A percentile compares a stretch with the other conserved stretches of the same genome.
These are phyloP conservation scores for Tolypocladium nubicola DNA, from an alignment of 2,329 filamentous ascomycete genomes.

Conservation along the genomic window DNA sequence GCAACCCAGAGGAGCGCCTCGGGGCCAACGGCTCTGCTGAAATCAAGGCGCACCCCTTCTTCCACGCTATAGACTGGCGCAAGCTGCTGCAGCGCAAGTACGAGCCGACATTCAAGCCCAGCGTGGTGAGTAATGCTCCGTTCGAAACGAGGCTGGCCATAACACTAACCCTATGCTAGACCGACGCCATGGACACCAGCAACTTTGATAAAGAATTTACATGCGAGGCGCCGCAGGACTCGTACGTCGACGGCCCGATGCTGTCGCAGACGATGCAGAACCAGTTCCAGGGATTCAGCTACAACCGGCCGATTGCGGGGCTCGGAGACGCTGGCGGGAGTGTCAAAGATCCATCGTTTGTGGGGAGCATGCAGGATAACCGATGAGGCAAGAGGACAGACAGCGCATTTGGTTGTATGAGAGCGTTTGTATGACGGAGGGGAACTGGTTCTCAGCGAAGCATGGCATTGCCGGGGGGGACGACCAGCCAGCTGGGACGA, in stretches of 20 bases:
- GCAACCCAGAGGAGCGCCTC: slow-evolving; percentile 79
- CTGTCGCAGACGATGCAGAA: slow-evolving; percentile 95
- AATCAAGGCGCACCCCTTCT: slow-evolving; percentile 98
- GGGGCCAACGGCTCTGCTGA: slow-evolving; percentile 91
- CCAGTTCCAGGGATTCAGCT: slow-evolving; percentile 93
- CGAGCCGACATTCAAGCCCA: slow-evolving; percentile 95
- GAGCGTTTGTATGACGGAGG: not conserved
- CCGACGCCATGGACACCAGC: slow-evolving; percentile 77
- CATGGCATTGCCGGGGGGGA: not conserved
- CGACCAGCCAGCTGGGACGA: not conserved
- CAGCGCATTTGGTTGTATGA: not conserved
- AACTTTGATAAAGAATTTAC: slow-evolving; percentile 96
- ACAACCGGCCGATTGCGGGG: slow-evolving; percentile 90
- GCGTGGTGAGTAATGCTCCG: slow-evolving; percentile 62
- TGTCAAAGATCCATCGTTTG: slow-evolving; percentile 73
- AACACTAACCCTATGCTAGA: slow-evolving; percentile 27
- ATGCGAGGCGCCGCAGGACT: slow-evolving; percentile 78
- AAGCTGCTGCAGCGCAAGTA: slow-evolving; percentile 97
- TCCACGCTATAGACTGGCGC: slow-evolving; percentile 97
- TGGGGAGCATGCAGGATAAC: slow-evolving; percentile 47
- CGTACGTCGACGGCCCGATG: slow-evolving; percentile 80
- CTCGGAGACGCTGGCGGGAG: slow-evolving; percentile 89
- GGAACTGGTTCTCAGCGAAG: not conserved
- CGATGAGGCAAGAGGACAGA: slow-evolving; percentile 13
- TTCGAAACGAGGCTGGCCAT: not conserved